phyloP scores from a whole-genome alignment of 139 green algal genomes.

The Nannochloris sp. region DNA sequence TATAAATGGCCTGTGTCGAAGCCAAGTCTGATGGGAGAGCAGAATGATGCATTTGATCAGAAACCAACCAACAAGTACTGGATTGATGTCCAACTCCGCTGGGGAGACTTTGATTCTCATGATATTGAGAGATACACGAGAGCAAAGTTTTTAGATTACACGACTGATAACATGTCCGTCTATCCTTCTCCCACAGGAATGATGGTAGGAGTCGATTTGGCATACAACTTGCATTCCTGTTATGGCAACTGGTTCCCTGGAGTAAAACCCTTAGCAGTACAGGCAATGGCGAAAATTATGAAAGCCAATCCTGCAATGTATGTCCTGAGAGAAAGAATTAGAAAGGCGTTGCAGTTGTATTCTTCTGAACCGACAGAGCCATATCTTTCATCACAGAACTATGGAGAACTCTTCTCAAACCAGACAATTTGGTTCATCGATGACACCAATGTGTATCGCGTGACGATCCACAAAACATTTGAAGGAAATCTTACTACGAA shows the following conservation, averaged over 20 bases:
- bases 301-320: slow-evolving; percentile 98
- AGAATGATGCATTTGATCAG: slow-evolving; percentile 90
- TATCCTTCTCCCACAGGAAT: slow-evolving; percentile 92
- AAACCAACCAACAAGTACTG: slow-evolving; percentile 99
- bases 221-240: slow-evolving; percentile 95
- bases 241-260: slow-evolving; percentile 99
- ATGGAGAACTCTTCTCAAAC: slow-evolving; percentile 96
- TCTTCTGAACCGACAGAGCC: slow-evolving; percentile 96
- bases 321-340: slow-evolving; percentile 95
- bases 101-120: slow-evolving; percentile 98
- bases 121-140: slow-evolving; percentile 98
- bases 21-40: slow-evolving; percentile 88
- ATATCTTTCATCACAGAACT: slow-evolving; percentile 97
- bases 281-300: slow-evolving; percentile 97
- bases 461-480: slow-evolving; percentile 99
- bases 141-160: slow-evolving; percentile 99
- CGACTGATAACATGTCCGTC: slow-evolving; percentile 99
- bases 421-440: slow-evolving; percentile 99
- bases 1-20: slow-evolving; percentile 95
- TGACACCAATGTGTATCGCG: slow-evolving; percentile 99
- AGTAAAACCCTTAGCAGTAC: slow-evolving; percentile 86
- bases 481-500: slow-evolving; percentile 89
- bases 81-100: slow-evolving; percentile 80
- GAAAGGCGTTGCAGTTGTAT: slow-evolving; percentile 99
- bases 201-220: slow-evolving; percentile 97